Base-by-base conservation (phyloP, 768 basidiomycete species). In the Suillus subaureus region DNA sequence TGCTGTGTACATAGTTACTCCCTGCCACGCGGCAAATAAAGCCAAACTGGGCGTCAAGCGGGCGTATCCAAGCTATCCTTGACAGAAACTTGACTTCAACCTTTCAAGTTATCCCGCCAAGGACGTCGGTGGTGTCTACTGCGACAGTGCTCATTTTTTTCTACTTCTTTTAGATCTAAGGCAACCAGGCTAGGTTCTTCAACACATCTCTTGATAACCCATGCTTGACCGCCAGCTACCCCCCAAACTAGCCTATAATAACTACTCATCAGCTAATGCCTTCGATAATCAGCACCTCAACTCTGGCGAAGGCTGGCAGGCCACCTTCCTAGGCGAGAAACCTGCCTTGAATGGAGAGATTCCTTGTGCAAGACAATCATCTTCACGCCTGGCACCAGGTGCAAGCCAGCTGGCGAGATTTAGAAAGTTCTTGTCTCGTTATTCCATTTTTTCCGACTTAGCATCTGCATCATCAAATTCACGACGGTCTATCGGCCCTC, bases 281-380 rank as follows among this genome's bases (percentile, higher is more conserved):
- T 71, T 66, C 67, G 64, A 70, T 45, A 60, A 71, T 65, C 51
- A 72, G 39, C 64, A 63, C 21, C 18, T 62, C 35, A 63, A 63
- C 64, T 64, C 66, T 6, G 71, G 63, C 33, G 60, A 65, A 66
- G 58, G 63, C 45, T 73, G 75, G 77, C 75, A 52, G 68, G 69
- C 69, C 70, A 73, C 62, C 66, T 68, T 60, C 55, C 52, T 67
- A 56, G 68, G 43, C 23, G 67, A 71, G 61, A 61, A 66, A 37
- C 56, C 67, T 21, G 21, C 62, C 43, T 63, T 58, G 64, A 61
- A 47, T 43, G 61, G 49, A n/a, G 66, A 43, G 23, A 61, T 47
- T 54, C 61, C 42, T 18, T 67, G 31, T 40, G 6, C 64, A 31
- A 65, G 65, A 39, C 45, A 61, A 9, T 52, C 26, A 6, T 62